phyloP scores from a whole-genome alignment of 352 stramenopile genomes.

The Phytophthora vignae region DNA sequence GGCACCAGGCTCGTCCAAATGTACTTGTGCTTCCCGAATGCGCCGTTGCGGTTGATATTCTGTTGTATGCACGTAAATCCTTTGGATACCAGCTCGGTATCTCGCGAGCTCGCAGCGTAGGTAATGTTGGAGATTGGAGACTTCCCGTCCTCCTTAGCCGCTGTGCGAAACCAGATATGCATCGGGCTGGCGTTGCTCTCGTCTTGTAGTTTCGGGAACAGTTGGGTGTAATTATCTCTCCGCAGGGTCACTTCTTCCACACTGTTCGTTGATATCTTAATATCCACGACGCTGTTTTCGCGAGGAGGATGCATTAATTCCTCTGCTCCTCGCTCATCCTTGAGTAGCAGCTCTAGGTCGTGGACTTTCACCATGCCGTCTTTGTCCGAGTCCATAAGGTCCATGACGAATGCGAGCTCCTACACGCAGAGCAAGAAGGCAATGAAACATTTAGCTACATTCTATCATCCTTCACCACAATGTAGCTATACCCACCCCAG shows the following conservation, averaged over 20 bases:
- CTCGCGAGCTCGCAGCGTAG: constrained; percentile 64
- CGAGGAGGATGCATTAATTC: constrained; percentile 59
- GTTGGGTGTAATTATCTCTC: constrained; percentile 66
- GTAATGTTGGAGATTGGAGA: constrained; percentile 72
- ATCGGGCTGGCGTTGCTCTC: constrained; percentile 48
- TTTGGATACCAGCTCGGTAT: constrained; percentile 79
- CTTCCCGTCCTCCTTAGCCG: constrained; percentile 66
- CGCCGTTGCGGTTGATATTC: constrained; percentile 65
- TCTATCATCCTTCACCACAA: background rate
- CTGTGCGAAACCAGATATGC: constrained; percentile 72
- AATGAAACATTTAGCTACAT: background rate
- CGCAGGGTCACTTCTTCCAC: constrained; percentile 64
- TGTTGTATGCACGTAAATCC: constrained; percentile 82
- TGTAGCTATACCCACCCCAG: constrained; percentile 53
- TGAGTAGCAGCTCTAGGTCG: constrained; percentile 79
- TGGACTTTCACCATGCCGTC: constrained; percentile 72
- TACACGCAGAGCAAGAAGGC: constrained; percentile 17
- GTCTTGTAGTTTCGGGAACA: constrained; percentile 65
- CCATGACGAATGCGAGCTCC: constrained; percentile 73
- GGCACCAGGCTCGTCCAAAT: constrained; percentile 75
- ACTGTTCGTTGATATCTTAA: constrained; percentile 70
- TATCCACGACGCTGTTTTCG: constrained; percentile 65
- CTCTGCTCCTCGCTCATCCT: constrained; percentile 62
- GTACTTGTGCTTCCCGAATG: constrained; percentile 81
- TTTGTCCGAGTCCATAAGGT: constrained; percentile 73